Evolutionary conservation across 257 asterid genomes (phyloP), one percentile per base, ranked within the genome.

Genomic region (Plectranthus barbatus): DNA sequence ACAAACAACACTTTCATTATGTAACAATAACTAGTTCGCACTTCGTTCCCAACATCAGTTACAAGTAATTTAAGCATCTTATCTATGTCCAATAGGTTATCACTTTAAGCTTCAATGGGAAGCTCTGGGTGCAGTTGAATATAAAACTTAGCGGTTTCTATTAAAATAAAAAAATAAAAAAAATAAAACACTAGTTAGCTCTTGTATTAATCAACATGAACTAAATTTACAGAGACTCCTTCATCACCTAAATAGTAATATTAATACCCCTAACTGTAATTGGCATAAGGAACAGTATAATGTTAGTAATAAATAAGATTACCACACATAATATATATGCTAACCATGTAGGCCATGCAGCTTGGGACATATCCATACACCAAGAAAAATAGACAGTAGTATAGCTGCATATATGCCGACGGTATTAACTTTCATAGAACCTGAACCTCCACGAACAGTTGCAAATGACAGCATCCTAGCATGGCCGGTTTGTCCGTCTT

Each of bases 331-430:
- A n/a, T 12, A 34, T 66, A 59, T 42, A 62, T 17, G 66, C 58
- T 49, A 70, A 33, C 67, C 60, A 48, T 44, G 62, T 23, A 49
- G 36, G 49, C 56, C n/a, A n/a, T n/a, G n/a, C n/a, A n/a, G n/a
- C n/a, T n/a, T n/a, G n/a, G n/a, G n/a, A n/a, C 72, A 77, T 49
- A 63, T 39, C 78, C 78, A 81, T 62, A 72, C 20, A 52, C 79
- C 79, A 0, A 84, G 59, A 40, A 70, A 70, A 57, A 81, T 56
- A 0, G 70, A 77, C 62, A 81, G 42, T 47, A 68, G 53, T 49
- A 84, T 8, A 18, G 81, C 66, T 10, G 74, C 33, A 69, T 74
- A 79, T 34, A 66, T 12, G 57, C 84, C 42, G 33, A 70, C 52
- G 14, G 58, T 70, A 59, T 68, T 70, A 20, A 44, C 44, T 53